Conservation (phyloP, 2,329 filamentous ascomycete species). For the Fusarium proliferatum region DNA sequence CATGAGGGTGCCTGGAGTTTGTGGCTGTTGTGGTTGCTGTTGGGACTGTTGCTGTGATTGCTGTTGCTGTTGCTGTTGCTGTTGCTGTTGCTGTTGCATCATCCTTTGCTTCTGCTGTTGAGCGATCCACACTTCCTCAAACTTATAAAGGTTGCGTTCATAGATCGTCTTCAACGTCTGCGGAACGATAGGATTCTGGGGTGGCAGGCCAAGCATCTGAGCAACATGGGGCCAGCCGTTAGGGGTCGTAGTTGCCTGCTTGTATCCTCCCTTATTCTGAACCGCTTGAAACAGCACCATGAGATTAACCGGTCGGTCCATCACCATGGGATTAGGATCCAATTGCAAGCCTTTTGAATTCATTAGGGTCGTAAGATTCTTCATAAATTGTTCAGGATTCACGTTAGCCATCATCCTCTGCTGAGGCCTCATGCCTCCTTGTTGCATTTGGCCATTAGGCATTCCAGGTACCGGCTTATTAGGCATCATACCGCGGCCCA, state of each 20-base stretch:
- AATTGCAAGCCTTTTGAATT: conserved; percentile 76
- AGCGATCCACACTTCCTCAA: conserved; percentile 75
- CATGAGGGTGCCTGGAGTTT: conserved; percentile 46
- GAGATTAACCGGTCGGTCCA: conserved; percentile 78
- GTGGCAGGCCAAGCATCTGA: conserved; percentile 70
- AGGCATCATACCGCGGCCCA: conserved; percentile 63
- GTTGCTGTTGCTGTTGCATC: conserved; percentile 61
- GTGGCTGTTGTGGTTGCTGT: conserved; percentile 51
- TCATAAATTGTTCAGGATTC: conserved; percentile 77
- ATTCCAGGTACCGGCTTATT: conserved; percentile 62
- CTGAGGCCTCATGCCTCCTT: conserved; percentile 63
- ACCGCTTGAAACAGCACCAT: conserved; percentile 83
- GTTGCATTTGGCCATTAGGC: conserved; percentile 67
- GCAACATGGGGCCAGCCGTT: conserved; percentile 82
- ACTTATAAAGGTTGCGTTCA: conserved; percentile 78
- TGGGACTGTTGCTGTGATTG: conserved; percentile 55
- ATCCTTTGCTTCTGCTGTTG: conserved; percentile 66
- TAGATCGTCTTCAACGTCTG: conserved; percentile 79
- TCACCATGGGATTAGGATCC: conserved; percentile 78
- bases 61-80: conserved; percentile 53
- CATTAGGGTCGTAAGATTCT: conserved; percentile 83
- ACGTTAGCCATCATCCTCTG: conserved; percentile 55
- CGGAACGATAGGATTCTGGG: conserved; percentile 73
- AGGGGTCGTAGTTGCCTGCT: conserved; percentile 73
- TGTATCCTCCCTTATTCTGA: conserved; percentile 79